Conservation (phyloP, 345 rosid species). For the Carallia brachiata region DNA sequence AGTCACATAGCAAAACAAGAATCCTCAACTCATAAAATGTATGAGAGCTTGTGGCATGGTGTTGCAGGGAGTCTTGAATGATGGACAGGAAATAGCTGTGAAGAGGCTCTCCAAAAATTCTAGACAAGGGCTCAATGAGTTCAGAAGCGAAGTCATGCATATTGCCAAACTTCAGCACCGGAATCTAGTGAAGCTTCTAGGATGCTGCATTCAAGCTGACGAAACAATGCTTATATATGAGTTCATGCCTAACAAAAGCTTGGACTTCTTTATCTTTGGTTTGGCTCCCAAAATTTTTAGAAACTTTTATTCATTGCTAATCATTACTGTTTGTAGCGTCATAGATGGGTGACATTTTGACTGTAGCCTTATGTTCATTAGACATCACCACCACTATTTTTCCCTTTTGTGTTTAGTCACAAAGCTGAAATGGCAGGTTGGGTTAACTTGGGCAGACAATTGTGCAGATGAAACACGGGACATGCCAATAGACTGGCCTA, state of each 20-base stretch:
- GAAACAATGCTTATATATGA: slow-evolving; percentile 13
- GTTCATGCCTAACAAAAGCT: slow-evolving; percentile 14
- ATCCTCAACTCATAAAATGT: neutral
- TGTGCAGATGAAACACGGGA: slow-evolving; percentile 3
- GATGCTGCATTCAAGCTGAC: slow-evolving; percentile 15
- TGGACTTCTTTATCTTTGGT: slow-evolving; percentile 6
- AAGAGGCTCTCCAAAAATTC: slow-evolving; percentile 11
- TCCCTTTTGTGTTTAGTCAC: neutral
- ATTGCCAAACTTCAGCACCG: slow-evolving; percentile 16
- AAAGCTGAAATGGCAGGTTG: neutral
- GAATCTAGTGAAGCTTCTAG: slow-evolving; percentile 15
- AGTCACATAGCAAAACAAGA: neutral
- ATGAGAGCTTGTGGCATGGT: neutral
- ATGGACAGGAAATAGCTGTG: slow-evolving; percentile 12
- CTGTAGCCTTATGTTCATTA: neutral
- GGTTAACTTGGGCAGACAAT: neutral
- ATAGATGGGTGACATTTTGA: neutral
- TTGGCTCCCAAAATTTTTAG: neutral
- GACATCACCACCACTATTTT: neutral
- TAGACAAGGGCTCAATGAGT: slow-evolving; percentile 8
- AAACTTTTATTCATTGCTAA: too few relatives aligned
- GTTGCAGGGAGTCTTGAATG: slow-evolving; percentile 7
- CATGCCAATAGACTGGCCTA: neutral
- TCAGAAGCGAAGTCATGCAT: slow-evolving; percentile 4
- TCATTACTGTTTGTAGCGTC: too few relatives aligned